These are phyloP conservation scores for Bryoglossum gracile DNA, from an alignment of 495 filamentous ascomycete species.

Conservation along the genomic window DNA sequence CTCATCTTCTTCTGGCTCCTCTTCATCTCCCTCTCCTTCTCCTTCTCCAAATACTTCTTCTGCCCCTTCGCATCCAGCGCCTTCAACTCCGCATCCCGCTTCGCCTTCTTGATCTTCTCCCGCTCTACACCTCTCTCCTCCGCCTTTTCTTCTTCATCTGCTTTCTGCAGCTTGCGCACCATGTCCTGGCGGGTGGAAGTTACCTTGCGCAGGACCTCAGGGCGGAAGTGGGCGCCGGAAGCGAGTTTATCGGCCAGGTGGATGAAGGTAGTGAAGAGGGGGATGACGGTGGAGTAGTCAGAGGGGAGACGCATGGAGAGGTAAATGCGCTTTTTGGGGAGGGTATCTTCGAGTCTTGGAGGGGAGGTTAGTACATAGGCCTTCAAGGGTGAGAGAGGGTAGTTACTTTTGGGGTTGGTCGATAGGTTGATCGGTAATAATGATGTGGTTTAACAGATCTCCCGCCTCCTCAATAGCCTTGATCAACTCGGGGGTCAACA, in stretches of 20 bases:
- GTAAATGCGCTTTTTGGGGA: slow-evolving; percentile 78
- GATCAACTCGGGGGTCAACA: slow-evolving; percentile 79
- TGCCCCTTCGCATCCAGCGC: slow-evolving; percentile 87
- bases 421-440: slow-evolving; percentile 82
- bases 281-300: slow-evolving; percentile 57
- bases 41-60: slow-evolving; percentile 89
- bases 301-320: slow-evolving; percentile 63
- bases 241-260: slow-evolving; percentile 78
- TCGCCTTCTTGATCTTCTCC: slow-evolving; percentile 85
- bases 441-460: slow-evolving; percentile 76
- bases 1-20: slow-evolving; percentile 66
- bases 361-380: too few relatives aligned
- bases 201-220: slow-evolving; percentile 82
- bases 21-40: slow-evolving; percentile 74
- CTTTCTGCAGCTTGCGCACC: slow-evolving; percentile 68
- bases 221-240: slow-evolving; percentile 70
- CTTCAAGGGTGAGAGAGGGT: too few relatives aligned
- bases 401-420: slow-evolving; percentile 70
- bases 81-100: slow-evolving; percentile 78
- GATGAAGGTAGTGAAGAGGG: slow-evolving; percentile 76
- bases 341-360: slow-evolving; percentile 72
- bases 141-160: slow-evolving; percentile 85
- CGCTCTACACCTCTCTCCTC: slow-evolving; percentile 74
- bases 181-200: slow-evolving; percentile 73
- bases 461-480: slow-evolving; percentile 74